These are phyloP conservation scores for Lachnellula willkommii DNA, from an alignment of 2,329 filamentous ascomycete genomes.

Conservation along the genomic window DNA sequence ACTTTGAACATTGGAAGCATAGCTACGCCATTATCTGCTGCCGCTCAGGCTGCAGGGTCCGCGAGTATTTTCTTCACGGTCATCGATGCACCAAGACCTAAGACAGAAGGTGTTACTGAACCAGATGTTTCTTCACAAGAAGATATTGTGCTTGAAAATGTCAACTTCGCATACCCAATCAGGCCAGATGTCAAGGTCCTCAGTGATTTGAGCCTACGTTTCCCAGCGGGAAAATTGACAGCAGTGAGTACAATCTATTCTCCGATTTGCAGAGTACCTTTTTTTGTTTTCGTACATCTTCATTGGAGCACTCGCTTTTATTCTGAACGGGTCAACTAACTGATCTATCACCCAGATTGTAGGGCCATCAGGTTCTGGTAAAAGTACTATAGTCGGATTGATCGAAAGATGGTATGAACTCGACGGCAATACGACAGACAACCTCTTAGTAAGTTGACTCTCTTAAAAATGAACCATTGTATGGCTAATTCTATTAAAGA, in stretches of 20 bases:
- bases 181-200: slow-evolving; percentile 31
- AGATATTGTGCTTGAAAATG: slow-evolving; percentile 30
- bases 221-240: slow-evolving; percentile 29
- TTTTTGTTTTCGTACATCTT: too few relatives aligned
- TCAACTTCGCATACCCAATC: slow-evolving; percentile 34
- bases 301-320: too few relatives aligned
- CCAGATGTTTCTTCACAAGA: slow-evolving; percentile 42
- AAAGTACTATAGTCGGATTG: slow-evolving; percentile 38
- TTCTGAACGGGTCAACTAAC: too few relatives aligned
- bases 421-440: slow-evolving; percentile 20
- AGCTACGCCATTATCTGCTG: slow-evolving; percentile 49
- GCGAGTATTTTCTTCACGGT: slow-evolving; percentile 33
- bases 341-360: slow-evolving; percentile 37
- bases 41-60: slow-evolving; percentile 32
- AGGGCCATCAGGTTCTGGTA: slow-evolving; percentile 38
- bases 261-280: too few relatives aligned
- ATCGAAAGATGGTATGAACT: slow-evolving; percentile 38
- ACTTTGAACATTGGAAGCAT: slow-evolving; percentile 42
- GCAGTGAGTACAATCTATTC: too few relatives aligned
- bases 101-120: slow-evolving; percentile 36
- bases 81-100: slow-evolving; percentile 33
- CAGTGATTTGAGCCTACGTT: slow-evolving; percentile 29
- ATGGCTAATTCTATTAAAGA: slow-evolving; percentile 8
- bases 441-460: slow-evolving; percentile 17
- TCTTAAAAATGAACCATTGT: background rate